phyloP scores from a whole-genome alignment of 345 rosid species.

The Cardamine resedifolia region DNA sequence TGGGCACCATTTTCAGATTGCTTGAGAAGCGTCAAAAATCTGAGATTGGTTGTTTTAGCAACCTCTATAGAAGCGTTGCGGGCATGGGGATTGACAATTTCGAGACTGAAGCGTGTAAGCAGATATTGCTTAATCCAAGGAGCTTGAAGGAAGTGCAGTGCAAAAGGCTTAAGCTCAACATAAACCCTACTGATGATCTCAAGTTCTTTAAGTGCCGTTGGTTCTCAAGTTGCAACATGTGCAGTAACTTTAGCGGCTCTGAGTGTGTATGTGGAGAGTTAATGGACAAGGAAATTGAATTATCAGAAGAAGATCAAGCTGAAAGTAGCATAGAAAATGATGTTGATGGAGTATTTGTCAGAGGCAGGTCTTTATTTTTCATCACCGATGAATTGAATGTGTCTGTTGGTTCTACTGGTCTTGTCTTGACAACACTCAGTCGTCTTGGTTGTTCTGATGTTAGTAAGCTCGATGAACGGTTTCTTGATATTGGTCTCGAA shows the following conservation, averaged over 20 bases:
- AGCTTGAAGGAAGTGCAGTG: neutral
- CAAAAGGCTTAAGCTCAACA: slow-evolving; percentile 21
- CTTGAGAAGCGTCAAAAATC: neutral
- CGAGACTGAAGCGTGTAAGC: slow-evolving; percentile 3
- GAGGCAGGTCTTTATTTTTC: slow-evolving; percentile 4
- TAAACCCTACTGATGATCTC: slow-evolving; percentile 14
- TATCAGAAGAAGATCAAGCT: neutral
- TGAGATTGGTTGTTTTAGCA: slow-evolving; percentile 19
- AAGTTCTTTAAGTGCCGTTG: neutral
- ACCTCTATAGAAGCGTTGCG: slow-evolving; percentile 16
- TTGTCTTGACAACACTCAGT: neutral
- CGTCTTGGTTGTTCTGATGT: slow-evolving; percentile 10
- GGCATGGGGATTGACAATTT: neutral
- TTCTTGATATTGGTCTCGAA: slow-evolving; percentile 7
- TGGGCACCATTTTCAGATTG: slow-evolving; percentile 22
- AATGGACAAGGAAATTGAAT: slow-evolving; percentile 2
- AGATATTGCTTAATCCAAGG: slow-evolving; percentile 21
- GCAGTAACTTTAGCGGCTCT: slow-evolving; percentile 10
- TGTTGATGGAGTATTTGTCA: slow-evolving; percentile 10
- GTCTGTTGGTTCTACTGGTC: neutral
- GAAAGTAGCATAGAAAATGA: neutral
- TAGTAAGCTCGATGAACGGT: slow-evolving; percentile 18
- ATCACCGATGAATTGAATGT: slow-evolving; percentile 28
- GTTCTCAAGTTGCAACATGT: neutral
- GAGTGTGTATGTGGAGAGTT: neutral